Conservation (phyloP, 768 basidiomycete species). For the Collybia sordida region DNA sequence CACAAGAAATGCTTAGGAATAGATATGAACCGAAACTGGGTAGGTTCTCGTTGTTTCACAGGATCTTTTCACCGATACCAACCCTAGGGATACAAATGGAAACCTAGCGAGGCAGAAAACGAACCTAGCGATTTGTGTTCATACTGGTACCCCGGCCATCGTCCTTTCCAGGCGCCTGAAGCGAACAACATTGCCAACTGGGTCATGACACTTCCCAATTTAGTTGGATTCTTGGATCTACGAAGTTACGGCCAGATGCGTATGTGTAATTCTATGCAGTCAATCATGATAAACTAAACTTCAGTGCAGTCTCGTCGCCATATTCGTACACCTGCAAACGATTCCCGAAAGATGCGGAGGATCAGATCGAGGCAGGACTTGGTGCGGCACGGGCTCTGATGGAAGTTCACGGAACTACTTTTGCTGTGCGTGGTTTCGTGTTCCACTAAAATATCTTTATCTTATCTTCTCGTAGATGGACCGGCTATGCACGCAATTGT, state of each 20-base stretch:
- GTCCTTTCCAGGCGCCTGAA: constrained; percentile 77
- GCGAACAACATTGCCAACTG: constrained; percentile 74
- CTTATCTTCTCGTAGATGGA: constrained; percentile 33
- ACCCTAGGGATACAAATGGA: constrained; percentile 74
- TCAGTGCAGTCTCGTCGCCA: constrained; percentile 64
- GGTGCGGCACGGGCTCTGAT: constrained; percentile 56
- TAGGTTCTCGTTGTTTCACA: constrained; percentile 17
- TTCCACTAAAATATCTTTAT: neutral
- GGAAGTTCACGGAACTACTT: constrained; percentile 47
- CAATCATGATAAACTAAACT: neutral
- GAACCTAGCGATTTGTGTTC: constrained; percentile 55
- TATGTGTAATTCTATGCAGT: constrained; percentile 32
- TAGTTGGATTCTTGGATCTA: constrained; percentile 71
- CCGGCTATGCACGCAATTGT: constrained; percentile 43
- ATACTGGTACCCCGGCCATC: constrained; percentile 72
- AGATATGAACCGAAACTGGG: constrained; percentile 84
- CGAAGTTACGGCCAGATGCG: constrained; percentile 84
- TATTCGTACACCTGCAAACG: constrained; percentile 70
- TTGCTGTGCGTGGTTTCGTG: constrained; percentile 35
- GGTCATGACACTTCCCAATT: constrained; percentile 47
- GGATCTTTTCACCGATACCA: neutral
- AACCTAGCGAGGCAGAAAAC: constrained; percentile 22
- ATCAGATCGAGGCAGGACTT: constrained; percentile 64
- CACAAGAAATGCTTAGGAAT: constrained; percentile 60
- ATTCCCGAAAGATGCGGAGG: constrained; percentile 64